Base-by-base conservation (phyloP, 2,329 filamentous ascomycete species). In the Clonostachys sp. region DNA sequence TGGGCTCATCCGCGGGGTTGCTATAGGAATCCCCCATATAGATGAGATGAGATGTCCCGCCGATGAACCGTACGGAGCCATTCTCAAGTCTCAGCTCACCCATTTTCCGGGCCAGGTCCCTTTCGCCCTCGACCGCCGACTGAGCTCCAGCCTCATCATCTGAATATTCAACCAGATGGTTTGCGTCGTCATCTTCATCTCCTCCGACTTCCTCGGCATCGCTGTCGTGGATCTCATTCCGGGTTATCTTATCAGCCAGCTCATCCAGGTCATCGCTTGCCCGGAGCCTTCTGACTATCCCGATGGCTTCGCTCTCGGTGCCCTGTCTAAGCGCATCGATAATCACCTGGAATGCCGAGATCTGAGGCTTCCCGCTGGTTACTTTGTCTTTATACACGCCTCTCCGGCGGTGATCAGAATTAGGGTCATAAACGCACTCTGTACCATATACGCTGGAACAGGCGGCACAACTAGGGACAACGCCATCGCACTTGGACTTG, bases 321-420 rank as follows among this genome's bases (percentile, higher is more conserved):
- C 89, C 91, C 65, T 96, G 96, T 45, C 97, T 75, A 45, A 99
- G 90, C 43, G 92, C 91, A 60, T 96, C 89, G 52, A 97, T 84
- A 36, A 97, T 74, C n/a, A 91, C 91, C 63, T 96, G 89, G 47
- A 97, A 73, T 2, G 92, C 97, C 35, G 89, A 89, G 59, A 86
- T 90, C 52, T 84, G 84, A 18, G 91, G 91, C 70, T 95, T 95
- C 64, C 92, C 78, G 61, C 82, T 89, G 65, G 96, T 91, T 20
- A 87, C 83, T 65, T 96, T 94, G 67, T 96, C 91, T 61, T 92
- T 91, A 66, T 97, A 97, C 44, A 97, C 94, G 50, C 94, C 94
- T 65, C 97, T 97, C 45, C 94, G 86, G 44, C 94, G 87, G 65
- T 96, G 91, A 65, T 99, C 94, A 49, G 91, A 96, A 62, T 91